Evolutionary conservation across 2,329 filamentous ascomycete genomes (phyloP).

Genomic region (Endocalyx cinctus): DNA sequence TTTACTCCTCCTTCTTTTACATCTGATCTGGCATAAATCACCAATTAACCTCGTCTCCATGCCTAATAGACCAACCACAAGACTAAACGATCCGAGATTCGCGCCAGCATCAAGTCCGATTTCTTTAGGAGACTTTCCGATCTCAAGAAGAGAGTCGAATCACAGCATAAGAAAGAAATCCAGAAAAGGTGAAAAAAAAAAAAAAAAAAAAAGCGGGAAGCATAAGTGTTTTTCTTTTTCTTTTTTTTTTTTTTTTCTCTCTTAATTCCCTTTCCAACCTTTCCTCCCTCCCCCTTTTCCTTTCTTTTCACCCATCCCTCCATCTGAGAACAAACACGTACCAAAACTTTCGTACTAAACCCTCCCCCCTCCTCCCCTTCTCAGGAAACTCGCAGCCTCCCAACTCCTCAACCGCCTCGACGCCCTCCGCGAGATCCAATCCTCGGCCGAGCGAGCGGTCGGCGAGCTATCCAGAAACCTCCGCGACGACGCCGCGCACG

Average conservation of each 20-base stretch:
- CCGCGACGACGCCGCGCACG: conserved; percentile 12
- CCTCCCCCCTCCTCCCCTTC: background rate
- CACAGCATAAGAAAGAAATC: conserved; percentile 10
- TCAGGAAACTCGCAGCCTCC: background rate
- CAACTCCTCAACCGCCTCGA: conserved; percentile 7
- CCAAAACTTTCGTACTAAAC: too few species aligned
- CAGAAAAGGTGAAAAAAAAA: conserved; percentile 17
- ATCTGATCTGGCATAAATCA: background rate
- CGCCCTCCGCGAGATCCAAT: conserved; percentile 9
- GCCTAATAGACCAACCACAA: conserved; percentile 16
- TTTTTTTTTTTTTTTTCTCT: background rate
- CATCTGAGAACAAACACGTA: too few species aligned
- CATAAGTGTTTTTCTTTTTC: background rate
- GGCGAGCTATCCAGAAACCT: conserved; percentile 6
- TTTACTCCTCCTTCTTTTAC: background rate
- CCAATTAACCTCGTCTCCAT: conserved; percentile 7
- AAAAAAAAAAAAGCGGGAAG: background rate
- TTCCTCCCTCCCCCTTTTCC: background rate
- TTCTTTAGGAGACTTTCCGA: conserved; percentile 8
- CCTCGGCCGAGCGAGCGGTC: conserved; percentile 12
- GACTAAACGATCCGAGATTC: conserved; percentile 11
- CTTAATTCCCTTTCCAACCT: background rate
- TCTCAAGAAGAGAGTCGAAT: conserved; percentile 13
- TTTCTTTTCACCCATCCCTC: background rate
- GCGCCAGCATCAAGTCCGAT: too few species aligned